These are phyloP conservation scores for Halophytophthora batemanensis DNA, from an alignment of 352 stramenopile genomes.

Conservation along the genomic window DNA sequence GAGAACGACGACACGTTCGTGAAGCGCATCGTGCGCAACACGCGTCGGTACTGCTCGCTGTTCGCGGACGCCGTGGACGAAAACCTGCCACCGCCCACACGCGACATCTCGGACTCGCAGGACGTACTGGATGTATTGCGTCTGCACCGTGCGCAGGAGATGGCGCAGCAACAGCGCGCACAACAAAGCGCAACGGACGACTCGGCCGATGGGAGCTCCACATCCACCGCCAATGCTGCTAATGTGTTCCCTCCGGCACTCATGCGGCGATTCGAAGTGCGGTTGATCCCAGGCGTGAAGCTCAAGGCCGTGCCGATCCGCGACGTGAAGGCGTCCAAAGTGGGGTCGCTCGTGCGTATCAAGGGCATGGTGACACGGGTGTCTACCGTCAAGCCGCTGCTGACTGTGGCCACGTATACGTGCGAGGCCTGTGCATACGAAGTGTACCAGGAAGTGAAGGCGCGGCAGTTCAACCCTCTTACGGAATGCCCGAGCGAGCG, in stretches of 20 bases:
- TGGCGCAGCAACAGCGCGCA: conserved; percentile 53
- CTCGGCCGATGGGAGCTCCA: conserved; percentile 21
- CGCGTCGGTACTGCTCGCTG: conserved; percentile 84
- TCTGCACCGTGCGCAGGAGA: conserved; percentile 70
- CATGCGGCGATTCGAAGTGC: conserved; percentile 89
- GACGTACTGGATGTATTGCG: conserved; percentile 86
- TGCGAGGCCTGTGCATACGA: conserved; percentile 96
- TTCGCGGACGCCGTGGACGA: conserved; percentile 89
- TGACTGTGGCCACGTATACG: conserved; percentile 97
- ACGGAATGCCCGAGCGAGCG: conserved; percentile 86
- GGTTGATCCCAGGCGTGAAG: conserved; percentile 80
- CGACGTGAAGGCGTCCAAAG: conserved; percentile 92
- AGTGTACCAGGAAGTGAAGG: conserved; percentile 95
- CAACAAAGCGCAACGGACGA: conserved; percentile 22
- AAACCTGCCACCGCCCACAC: conserved; percentile 74
- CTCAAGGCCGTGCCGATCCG: conserved; percentile 89
- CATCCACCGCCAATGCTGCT: conserved; percentile 15
- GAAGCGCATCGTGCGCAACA: conserved; percentile 82
- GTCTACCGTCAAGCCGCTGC: conserved; percentile 97
- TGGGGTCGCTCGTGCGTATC: conserved; percentile 96
- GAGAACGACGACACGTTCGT: conserved; percentile 83
- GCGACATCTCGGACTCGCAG: conserved; percentile 74
- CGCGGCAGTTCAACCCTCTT: conserved; percentile 94
- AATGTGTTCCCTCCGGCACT: conserved; percentile 91
- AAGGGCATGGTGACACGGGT: conserved; percentile 98